A percentile compares a stretch with the other conserved stretches of the same genome.
phyloP scores from a whole-genome alignment of 2,329 filamentous ascomycete species.

The Hypoxylon sp. region DNA sequence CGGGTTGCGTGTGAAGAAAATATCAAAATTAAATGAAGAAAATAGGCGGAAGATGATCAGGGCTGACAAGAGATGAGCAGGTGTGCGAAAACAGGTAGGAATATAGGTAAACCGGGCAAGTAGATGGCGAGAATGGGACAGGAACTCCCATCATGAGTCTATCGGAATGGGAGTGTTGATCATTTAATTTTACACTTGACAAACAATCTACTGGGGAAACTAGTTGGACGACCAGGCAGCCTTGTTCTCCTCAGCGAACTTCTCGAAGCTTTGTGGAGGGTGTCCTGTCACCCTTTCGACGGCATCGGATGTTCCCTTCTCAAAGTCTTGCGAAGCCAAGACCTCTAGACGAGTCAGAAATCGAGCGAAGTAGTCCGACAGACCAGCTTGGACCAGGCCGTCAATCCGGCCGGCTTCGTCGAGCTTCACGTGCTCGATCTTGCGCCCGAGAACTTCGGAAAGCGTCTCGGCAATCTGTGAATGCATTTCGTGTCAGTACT shows the following conservation, averaged over 20 bases:
- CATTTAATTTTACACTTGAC: background rate
- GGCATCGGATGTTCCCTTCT: constrained; percentile 35
- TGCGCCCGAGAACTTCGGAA: constrained; percentile 41
- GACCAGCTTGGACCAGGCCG: constrained; percentile 30
- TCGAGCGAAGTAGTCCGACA: constrained; percentile 39
- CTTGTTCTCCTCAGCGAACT: constrained; percentile 38
- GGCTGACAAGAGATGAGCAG: too few relatives aligned
- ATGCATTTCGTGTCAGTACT: constrained; percentile 20
- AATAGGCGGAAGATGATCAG: too few relatives aligned
- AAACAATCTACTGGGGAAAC: background rate
- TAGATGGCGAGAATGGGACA: too few relatives aligned
- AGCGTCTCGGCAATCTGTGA: constrained; percentile 43
- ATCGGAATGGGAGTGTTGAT: background rate
- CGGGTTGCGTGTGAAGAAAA: too few relatives aligned
- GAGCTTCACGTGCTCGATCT: constrained; percentile 45
- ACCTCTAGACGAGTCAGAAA: constrained; percentile 40
- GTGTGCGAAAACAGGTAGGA: too few relatives aligned
- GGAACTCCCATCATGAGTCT: background rate
- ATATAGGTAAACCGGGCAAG: too few relatives aligned
- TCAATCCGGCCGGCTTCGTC: constrained; percentile 37
- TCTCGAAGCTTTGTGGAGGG: constrained; percentile 38
- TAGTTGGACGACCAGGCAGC: constrained; percentile 22
- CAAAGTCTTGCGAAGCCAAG: constrained; percentile 34
- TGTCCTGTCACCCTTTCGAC: constrained; percentile 43
- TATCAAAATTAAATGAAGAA: too few relatives aligned